Evolutionary conservation across 441 rosid genomes (phyloP).

Genomic region (Pelargonium australe): DNA sequence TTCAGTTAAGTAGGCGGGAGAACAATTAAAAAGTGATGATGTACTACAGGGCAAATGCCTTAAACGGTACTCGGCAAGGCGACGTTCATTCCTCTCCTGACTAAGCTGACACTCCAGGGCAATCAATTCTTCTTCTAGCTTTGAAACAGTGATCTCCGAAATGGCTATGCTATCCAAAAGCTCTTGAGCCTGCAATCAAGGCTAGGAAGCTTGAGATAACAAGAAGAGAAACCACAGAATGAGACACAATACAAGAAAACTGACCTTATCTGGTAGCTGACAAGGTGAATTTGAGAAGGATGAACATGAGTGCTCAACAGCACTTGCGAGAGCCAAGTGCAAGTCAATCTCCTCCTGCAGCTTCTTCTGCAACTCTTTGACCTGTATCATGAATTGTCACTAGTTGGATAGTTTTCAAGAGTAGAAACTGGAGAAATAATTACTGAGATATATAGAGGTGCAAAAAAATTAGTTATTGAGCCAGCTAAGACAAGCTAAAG

Average conservation of each 20-base stretch:
- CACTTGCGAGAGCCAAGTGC: conserved; percentile 57
- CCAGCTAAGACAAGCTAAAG: not conserved
- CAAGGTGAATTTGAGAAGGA: conserved; percentile 44
- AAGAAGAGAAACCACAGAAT: conserved; percentile 14
- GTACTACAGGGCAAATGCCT: conserved; percentile 38
- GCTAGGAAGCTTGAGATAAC: conserved; percentile 16
- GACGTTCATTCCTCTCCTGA: conserved; percentile 82
- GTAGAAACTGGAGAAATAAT: not conserved
- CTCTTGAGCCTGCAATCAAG: conserved; percentile 57
- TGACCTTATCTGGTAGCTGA: conserved; percentile 67
- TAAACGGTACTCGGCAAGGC: conserved; percentile 53
- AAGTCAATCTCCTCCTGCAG: conserved; percentile 73
- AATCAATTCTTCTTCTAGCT: conserved; percentile 74
- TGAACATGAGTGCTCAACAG: conserved; percentile 53
- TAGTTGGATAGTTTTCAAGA: conserved; percentile 3
- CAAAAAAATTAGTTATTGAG: not conserved
- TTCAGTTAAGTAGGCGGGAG: conserved; percentile 33
- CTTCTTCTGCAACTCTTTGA: conserved; percentile 57
- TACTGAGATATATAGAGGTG: not conserved
- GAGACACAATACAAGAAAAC: conserved; percentile 14
- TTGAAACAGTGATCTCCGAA: conserved; percentile 62
- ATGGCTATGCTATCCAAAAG: conserved; percentile 66
- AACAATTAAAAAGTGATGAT: conserved; percentile 26
- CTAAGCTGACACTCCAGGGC: conserved; percentile 61
- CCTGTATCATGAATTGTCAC: conserved; percentile 33